Evolutionary conservation across 2,329 filamentous ascomycete species (phyloP).

Genomic region (Fusarium pseudograminearum): DNA sequence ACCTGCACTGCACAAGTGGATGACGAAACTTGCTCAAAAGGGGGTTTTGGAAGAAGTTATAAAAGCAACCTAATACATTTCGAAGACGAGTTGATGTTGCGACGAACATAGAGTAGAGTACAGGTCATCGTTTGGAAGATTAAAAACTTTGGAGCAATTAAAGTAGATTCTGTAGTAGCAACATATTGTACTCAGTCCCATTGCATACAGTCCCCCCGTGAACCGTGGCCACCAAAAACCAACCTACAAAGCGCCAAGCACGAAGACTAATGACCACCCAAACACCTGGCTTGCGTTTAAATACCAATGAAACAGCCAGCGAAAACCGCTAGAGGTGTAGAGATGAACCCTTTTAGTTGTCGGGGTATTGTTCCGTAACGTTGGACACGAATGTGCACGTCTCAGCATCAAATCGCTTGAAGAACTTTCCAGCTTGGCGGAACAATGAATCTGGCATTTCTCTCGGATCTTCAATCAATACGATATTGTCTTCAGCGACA

Average conservation of each 20-base stretch:
- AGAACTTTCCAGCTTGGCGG: slow-evolving; percentile 82
- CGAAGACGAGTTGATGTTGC: not conserved
- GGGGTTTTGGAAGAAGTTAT: slow-evolving; percentile 65
- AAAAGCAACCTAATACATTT: slow-evolving; percentile 19
- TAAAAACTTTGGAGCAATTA: slow-evolving; percentile 1
- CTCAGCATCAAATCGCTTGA: slow-evolving; percentile 82
- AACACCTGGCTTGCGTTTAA: slow-evolving; percentile 13
- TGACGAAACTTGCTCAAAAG: slow-evolving; percentile 75
- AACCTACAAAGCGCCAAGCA: not conserved
- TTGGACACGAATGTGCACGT: slow-evolving; percentile 85
- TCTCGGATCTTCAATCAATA: slow-evolving; percentile 64
- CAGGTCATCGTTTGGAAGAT: not conserved
- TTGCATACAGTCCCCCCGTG: slow-evolving; percentile 6
- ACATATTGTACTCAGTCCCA: not conserved
- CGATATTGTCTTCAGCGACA: slow-evolving; percentile 79
- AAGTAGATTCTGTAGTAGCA: slow-evolving; percentile 11
- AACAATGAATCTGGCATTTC: slow-evolving; percentile 70
- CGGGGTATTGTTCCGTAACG: slow-evolving; percentile 81
- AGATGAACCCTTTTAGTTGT: slow-evolving; percentile 69
- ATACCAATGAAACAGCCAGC: slow-evolving; percentile 3
- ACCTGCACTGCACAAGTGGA: slow-evolving; percentile 75
- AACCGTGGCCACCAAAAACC: not conserved
- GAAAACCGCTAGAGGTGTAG: not conserved
- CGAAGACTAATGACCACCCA: slow-evolving; percentile 1
- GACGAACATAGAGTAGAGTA: slow-evolving; percentile 2